phyloP scores from a whole-genome alignment of 345 rosid genomes.

The Salix arbutifolia region DNA sequence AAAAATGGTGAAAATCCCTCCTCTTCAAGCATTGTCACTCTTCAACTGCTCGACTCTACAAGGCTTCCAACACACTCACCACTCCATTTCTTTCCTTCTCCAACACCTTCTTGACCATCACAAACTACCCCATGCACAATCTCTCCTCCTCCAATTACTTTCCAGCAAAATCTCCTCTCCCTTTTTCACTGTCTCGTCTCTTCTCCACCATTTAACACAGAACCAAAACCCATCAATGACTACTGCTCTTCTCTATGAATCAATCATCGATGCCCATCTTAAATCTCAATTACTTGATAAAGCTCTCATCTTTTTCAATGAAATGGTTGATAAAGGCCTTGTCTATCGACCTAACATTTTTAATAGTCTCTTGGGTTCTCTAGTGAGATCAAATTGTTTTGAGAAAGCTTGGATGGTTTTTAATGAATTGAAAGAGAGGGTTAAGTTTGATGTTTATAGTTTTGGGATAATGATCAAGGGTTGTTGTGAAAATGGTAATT shows the following conservation, averaged over 20 bases:
- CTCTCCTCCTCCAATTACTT: slow-evolving; percentile 43
- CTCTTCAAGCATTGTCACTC: slow-evolving; percentile 41
- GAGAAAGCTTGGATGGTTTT: slow-evolving; percentile 45
- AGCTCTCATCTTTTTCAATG: slow-evolving; percentile 43
- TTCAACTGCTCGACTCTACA: slow-evolving; percentile 35
- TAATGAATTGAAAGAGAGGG: slow-evolving; percentile 26
- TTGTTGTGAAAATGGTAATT: slow-evolving; percentile 55
- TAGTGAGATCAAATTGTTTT: slow-evolving; percentile 36
- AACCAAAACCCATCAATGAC: slow-evolving; percentile 10
- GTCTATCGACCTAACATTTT: slow-evolving; percentile 37
- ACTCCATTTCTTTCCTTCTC: slow-evolving; percentile 43
- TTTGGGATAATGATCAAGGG: slow-evolving; percentile 72
- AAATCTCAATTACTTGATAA: slow-evolving; percentile 36
- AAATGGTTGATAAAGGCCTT: slow-evolving; percentile 47
- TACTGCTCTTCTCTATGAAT: slow-evolving; percentile 39
- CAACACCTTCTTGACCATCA: slow-evolving; percentile 41
- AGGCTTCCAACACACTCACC: slow-evolving; percentile 44
- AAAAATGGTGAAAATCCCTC: slow-evolving; percentile 53
- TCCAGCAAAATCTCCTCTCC: slow-evolving; percentile 44
- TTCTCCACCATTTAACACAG: slow-evolving; percentile 35
- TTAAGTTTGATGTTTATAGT: slow-evolving; percentile 50
- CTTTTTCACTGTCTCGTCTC: slow-evolving; percentile 43
- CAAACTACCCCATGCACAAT: slow-evolving; percentile 39
- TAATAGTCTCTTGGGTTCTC: slow-evolving; percentile 41
- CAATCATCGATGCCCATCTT: slow-evolving; percentile 45